A percentile compares a stretch with the other conserved stretches of the same genome.
These are phyloP conservation scores for Eutrema heterophyllum DNA, from an alignment of 345 rosid genomes.

Conservation along the genomic window DNA sequence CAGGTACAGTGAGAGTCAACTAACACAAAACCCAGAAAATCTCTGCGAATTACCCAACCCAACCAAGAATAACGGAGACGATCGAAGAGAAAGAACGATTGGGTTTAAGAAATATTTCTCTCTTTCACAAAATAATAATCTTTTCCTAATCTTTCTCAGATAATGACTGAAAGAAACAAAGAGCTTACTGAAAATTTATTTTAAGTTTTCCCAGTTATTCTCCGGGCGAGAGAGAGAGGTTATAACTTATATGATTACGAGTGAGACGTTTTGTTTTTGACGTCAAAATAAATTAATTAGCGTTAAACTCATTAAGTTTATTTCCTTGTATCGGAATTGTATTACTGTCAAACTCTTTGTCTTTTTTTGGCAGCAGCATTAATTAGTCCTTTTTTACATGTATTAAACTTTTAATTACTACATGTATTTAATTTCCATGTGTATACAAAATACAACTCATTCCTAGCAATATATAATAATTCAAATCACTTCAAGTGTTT, in stretches of 20 bases:
- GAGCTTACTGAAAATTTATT: neutral
- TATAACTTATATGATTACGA: neutral
- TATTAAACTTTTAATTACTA: neutral
- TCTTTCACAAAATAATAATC: neutral
- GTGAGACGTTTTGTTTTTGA: neutral
- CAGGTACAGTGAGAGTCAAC: neutral
- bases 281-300: neutral
- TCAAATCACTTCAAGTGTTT: neutral
- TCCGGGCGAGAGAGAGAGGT: neutral
- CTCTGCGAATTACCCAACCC: neutral
- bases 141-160: neutral
- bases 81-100: neutral
- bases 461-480: neutral
- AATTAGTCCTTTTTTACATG: too few relatives aligned
- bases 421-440: too few relatives aligned
- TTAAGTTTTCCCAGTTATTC: neutral
- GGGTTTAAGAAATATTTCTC: neutral
- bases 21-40: conserved; percentile 2
- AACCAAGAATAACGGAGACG: neutral
- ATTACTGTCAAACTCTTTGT: neutral
- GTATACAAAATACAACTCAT: neutral
- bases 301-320: neutral
- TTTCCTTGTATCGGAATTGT: neutral
- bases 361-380: too few relatives aligned
- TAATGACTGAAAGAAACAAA: neutral